Conservation (phyloP, 2,329 filamentous ascomycete species). For the Colletotrichum phormii region DNA sequence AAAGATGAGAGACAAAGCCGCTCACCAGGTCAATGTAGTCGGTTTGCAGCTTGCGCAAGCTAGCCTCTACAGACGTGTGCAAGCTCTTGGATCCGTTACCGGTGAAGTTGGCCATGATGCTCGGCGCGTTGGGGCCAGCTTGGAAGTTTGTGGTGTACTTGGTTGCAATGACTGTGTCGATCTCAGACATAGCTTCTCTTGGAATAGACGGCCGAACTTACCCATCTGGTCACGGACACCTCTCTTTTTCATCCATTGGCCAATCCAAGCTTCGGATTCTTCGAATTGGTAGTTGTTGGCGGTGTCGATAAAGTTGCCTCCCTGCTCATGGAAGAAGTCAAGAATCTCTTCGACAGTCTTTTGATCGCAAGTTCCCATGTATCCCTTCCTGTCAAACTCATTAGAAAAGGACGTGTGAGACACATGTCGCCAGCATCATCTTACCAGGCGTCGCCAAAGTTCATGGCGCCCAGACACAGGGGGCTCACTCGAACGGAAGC, state of each 20-base stretch:
- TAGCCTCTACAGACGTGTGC: constrained; percentile 64
- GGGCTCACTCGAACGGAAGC: constrained; percentile 76
- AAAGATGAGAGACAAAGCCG: constrained; percentile 10
- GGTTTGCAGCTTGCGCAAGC: constrained; percentile 71
- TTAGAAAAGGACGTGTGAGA: neutral
- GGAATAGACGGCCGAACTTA: constrained; percentile 43
- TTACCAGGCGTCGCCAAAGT: constrained; percentile 69
- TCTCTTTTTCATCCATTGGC: constrained; percentile 76
- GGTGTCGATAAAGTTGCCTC: constrained; percentile 81
- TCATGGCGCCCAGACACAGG: constrained; percentile 74
- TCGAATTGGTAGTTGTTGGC: constrained; percentile 74
- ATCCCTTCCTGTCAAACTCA: constrained; percentile 54
- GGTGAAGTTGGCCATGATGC: constrained; percentile 62
- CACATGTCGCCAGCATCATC: neutral
- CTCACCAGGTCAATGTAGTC: constrained; percentile 75
- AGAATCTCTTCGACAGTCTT: constrained; percentile 71
- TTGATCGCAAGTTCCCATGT: constrained; percentile 75
- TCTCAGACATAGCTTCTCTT: neutral
- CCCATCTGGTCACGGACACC: constrained; percentile 74
- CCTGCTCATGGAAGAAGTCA: constrained; percentile 71
- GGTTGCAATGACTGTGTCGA: constrained; percentile 70
- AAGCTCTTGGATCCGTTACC: constrained; percentile 74
- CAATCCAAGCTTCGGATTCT: constrained; percentile 74
- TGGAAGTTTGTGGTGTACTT: constrained; percentile 74
- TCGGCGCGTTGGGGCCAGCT: constrained; percentile 51